Evolutionary conservation across 371 early-diverging fungal genomes (phyloP), one percentile per base, ranked within the genome.

Genomic region (Paraphysoderma sedebokerense): DNA sequence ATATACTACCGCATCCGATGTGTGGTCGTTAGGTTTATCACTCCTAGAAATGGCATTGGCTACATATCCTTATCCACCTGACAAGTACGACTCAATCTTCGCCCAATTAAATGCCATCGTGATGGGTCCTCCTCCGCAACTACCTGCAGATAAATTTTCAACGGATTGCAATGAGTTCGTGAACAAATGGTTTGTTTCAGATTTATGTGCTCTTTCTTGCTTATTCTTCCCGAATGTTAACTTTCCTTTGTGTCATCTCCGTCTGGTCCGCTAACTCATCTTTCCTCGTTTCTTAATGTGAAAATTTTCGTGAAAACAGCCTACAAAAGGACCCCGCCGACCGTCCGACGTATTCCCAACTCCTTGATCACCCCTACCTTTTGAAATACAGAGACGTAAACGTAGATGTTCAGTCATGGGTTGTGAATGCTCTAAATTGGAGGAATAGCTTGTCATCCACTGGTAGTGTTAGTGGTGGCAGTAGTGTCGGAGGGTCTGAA

Each of bases 1-100:
- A 44, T 92, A 95, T 60, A 77, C 91, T 17, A 84, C 87, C 38
- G 81, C 85, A 54, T 90, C 90, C 13, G 97, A 96, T 61, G 85
- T 91, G 22, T 96, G 97, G 97, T 82, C 84, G 28, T 62, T 96
- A 32, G 92, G 92, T 5, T 76, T 93, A 35, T 83, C 91, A 3
- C 60, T 56, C 9, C 62, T 56, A 22, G 48, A 63, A 45, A 27
- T 24, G 5, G 51, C 31, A 20, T 20, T 30, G n/a, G 41, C 32
- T 23, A 19, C 13, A 26, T 11, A 33, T 30, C 27, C 22, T 19
- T 13, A 83, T 56, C 85, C 83, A 45, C 76, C 85, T 9, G 73
- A 74, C 64, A 80, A 78, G 7, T 42, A 9, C 33, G 74, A 73
- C 34, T 76, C 89, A 6, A 79, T 88, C 23, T 81, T 96, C 58